Evolutionary conservation across 1,139 yeast genomes (phyloP).

Genomic region (Taphrina betulina): DNA sequence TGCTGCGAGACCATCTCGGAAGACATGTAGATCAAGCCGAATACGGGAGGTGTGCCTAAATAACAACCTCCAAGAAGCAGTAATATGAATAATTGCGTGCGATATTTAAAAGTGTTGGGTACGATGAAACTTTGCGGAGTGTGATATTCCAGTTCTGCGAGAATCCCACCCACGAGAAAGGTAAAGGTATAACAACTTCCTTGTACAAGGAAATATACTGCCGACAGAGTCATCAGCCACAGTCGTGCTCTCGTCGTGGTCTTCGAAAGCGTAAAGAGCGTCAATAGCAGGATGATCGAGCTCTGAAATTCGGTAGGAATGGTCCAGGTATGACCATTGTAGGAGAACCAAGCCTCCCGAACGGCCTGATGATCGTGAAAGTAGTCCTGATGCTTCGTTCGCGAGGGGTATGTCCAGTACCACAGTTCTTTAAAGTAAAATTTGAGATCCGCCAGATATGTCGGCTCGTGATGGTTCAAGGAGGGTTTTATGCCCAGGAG

Average conservation of each 20-base stretch:
- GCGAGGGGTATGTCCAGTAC: conserved; percentile 22
- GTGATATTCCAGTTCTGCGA: conserved; percentile 20
- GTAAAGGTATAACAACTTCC: conserved; percentile 18
- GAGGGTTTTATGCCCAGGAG: conserved; percentile 16
- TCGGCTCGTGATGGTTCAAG: conserved; percentile 17
- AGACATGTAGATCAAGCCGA: conserved; percentile 18
- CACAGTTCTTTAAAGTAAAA: conserved; percentile 12
- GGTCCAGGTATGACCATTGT: conserved; percentile 28
- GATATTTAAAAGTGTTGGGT: conserved; percentile 1
- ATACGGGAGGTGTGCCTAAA: conserved; percentile 9
- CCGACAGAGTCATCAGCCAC: conserved; percentile 1
- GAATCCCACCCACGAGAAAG: conserved; percentile 15
- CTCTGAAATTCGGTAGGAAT: conserved; percentile 23
- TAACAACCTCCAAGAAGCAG: conserved; percentile 1
- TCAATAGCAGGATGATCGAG: conserved; percentile 13
- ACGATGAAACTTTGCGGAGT: conserved; percentile 9
- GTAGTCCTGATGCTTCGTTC: conserved; percentile 6
- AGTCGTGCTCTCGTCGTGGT: conserved; percentile 5
- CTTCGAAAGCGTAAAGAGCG: conserved; percentile 7
- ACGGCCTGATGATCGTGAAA: conserved; percentile 8
- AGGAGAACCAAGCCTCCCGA: conserved; percentile 19
- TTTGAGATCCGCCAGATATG: conserved; percentile 1
- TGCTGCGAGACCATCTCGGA: conserved; percentile 14
- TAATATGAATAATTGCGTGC: conserved; percentile 5
- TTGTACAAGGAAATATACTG: conserved; percentile 19